Conservation (phyloP, 176 grass and related monocot species). For the Oryza australiensis region DNA sequence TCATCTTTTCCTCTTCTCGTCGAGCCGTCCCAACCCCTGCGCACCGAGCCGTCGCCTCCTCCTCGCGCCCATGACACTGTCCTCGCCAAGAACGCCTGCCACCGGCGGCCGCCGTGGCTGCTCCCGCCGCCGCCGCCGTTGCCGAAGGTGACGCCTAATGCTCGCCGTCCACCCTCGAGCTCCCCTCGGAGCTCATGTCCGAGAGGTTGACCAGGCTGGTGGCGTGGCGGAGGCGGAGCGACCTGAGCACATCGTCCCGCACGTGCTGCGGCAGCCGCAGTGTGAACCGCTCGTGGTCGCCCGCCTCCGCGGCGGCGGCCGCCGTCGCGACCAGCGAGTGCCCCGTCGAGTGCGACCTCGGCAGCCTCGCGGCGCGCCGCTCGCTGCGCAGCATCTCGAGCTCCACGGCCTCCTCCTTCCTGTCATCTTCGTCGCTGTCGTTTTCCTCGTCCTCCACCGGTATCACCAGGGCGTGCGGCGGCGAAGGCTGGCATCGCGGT, state of each 20-base stretch:
- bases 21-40: conserved; percentile 48
- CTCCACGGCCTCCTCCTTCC: conserved; percentile 61
- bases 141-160: conserved; percentile 35
- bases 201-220: conserved; percentile 64
- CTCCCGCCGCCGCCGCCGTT: conserved; percentile 45
- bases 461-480: conserved; percentile 42
- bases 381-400: conserved; percentile 62
- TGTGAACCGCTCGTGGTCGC: conserved; percentile 70
- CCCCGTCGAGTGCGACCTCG: conserved; percentile 58
- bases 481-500: background rate
- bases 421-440: conserved; percentile 44
- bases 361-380: conserved; percentile 46
- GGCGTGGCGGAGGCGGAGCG: conserved; percentile 62
- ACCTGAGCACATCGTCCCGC: conserved; percentile 54
- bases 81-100: conserved; percentile 52
- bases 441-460: conserved; percentile 22
- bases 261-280: conserved; percentile 70
- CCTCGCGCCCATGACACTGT: conserved; percentile 55
- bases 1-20: conserved; percentile 34
- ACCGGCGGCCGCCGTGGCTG: conserved; percentile 57
- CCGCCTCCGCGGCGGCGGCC: conserved; percentile 13
- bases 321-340: conserved; percentile 35
- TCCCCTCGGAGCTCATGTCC: conserved; percentile 50
- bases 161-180: conserved; percentile 41
- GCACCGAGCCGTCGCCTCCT: conserved; percentile 44